phyloP scores from a whole-genome alignment of 192 early-diverging fungal genomes.

The Coemansia asiatica region DNA sequence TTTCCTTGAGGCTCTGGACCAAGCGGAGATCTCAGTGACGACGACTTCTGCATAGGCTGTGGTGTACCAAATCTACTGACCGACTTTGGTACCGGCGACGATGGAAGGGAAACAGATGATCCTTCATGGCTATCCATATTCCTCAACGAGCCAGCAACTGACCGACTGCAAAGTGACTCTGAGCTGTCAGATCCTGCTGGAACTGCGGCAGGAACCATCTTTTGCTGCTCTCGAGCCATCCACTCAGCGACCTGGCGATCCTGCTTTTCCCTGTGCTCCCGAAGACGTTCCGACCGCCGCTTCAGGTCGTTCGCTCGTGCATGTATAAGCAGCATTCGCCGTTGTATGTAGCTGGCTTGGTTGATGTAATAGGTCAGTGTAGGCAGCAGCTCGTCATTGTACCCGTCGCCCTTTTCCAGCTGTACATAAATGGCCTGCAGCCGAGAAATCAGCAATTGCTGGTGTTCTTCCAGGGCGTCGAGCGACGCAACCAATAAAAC shows the following conservation, averaged over 20 bases:
- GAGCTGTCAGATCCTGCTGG: neutral
- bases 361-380: slow-evolving; percentile 42
- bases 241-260: slow-evolving; percentile 30
- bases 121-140: neutral
- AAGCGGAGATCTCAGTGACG: neutral
- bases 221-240: slow-evolving; percentile 28
- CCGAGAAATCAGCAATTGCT: slow-evolving; percentile 19
- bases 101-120: slow-evolving; percentile 10
- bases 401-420: slow-evolving; percentile 15
- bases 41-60: slow-evolving; percentile 1
- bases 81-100: slow-evolving; percentile 8
- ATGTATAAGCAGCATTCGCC: slow-evolving; percentile 44
- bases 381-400: slow-evolving; percentile 25
- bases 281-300: slow-evolving; percentile 37
- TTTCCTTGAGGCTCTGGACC: neutral
- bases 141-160: neutral
- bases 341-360: slow-evolving; percentile 36
- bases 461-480: slow-evolving; percentile 29
- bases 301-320: slow-evolving; percentile 32
- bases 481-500: slow-evolving; percentile 16
- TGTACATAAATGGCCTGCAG: slow-evolving; percentile 18
- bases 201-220: slow-evolving; percentile 19
- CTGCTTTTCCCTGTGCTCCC: slow-evolving; percentile 33
- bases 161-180: neutral
- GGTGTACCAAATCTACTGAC: slow-evolving; percentile 9